Evolutionary conservation across 106 monocot genomes (phyloP).

Genomic region (Dendrobium chrysotoxum): DNA sequence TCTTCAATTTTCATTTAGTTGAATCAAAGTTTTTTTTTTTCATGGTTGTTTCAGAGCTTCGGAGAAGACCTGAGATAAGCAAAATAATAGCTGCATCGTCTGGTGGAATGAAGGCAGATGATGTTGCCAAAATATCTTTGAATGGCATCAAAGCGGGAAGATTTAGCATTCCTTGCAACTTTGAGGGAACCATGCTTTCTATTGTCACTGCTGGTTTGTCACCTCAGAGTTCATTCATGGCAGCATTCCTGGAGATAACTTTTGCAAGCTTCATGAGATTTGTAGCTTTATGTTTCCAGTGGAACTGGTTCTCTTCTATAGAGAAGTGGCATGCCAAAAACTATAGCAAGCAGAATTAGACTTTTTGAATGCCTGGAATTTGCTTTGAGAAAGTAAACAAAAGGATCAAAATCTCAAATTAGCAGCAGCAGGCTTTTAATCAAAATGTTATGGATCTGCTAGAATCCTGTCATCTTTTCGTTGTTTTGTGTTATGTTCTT

Average conservation of each 20-base stretch:
- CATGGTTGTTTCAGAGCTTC: conserved; percentile 24
- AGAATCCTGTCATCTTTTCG: too few species aligned
- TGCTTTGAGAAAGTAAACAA: too few species aligned
- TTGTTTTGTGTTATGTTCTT: too few species aligned
- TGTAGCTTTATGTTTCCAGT: conserved; percentile 36
- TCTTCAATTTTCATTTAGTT: background rate
- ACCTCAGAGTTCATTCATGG: conserved; percentile 47
- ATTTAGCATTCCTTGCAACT: conserved; percentile 51
- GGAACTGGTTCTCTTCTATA: conserved; percentile 45
- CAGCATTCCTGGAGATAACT: conserved; percentile 41
- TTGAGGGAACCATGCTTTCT: conserved; percentile 49
- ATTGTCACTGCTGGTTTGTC: conserved; percentile 56
- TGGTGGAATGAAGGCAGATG: conserved; percentile 44
- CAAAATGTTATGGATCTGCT: too few species aligned
- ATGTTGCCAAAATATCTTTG: conserved; percentile 44
- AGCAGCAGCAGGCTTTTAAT: too few species aligned
- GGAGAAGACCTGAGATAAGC: conserved; percentile 41
- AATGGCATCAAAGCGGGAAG: conserved; percentile 48
- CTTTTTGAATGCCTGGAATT: too few species aligned
- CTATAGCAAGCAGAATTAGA: conserved; percentile 13
- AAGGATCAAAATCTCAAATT: too few species aligned
- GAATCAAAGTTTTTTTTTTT: background rate
- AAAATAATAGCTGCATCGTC: conserved; percentile 33
- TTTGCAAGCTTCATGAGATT: conserved; percentile 52
- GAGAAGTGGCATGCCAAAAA: conserved; percentile 30